phyloP scores from a whole-genome alignment of 1,284 basidiomycete genomes.

The Fomitopsis pinicola region DNA sequence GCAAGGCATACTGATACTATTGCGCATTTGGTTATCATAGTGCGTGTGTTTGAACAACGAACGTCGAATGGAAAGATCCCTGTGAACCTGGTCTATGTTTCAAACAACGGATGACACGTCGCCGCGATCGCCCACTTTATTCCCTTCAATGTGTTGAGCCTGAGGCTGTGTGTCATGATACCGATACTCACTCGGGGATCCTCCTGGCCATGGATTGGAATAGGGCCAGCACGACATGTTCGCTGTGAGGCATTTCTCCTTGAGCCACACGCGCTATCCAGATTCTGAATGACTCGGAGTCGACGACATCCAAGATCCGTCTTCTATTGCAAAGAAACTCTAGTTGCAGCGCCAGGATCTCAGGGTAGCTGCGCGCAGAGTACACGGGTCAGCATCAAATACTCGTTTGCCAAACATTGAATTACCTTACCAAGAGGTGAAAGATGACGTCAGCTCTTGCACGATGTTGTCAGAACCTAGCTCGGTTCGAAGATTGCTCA shows the following conservation, averaged over 20 bases:
- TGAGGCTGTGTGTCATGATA: too few species aligned
- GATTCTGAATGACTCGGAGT: background rate
- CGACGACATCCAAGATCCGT: background rate
- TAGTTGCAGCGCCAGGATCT: background rate
- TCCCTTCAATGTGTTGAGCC: too few species aligned
- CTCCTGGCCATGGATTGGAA: background rate
- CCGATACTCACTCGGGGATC: background rate
- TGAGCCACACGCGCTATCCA: background rate
- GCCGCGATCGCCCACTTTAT: too few species aligned
- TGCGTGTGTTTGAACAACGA: too few species aligned
- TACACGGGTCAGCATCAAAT: background rate
- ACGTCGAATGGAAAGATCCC: too few species aligned
- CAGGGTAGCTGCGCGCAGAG: background rate
- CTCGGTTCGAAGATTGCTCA: slow-evolving; percentile 9
- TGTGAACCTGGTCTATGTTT: too few species aligned
- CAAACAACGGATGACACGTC: too few species aligned
- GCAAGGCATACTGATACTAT: too few species aligned
- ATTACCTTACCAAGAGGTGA: slow-evolving; percentile 7
- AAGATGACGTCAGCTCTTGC: slow-evolving; percentile 11
- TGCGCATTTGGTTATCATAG: too few species aligned
- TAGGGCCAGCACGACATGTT: background rate
- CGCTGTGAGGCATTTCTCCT: background rate
- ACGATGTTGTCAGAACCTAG: slow-evolving; percentile 11
- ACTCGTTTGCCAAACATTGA: background rate
- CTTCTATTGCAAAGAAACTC: background rate